A percentile compares a stretch with the other conserved stretches of the same genome.
Conservation (phyloP, 108 stramenopile species). For the Pseudonitzschia multiseries region DNA sequence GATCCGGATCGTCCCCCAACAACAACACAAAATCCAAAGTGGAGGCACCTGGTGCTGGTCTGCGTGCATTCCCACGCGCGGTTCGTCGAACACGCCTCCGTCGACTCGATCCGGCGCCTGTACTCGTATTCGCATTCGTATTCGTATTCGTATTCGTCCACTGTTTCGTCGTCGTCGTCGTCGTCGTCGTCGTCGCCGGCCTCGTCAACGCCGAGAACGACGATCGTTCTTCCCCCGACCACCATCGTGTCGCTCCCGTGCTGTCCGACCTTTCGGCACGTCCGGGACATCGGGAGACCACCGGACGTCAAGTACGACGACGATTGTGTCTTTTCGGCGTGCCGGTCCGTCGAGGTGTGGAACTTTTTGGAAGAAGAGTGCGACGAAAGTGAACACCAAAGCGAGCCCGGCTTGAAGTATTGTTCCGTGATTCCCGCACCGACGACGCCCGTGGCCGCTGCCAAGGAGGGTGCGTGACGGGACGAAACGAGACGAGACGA, state of each 20-base stretch:
- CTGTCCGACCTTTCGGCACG: conserved; percentile 44
- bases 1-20: background rate
- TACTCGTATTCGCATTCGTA: too few species aligned
- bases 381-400: background rate
- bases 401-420: background rate
- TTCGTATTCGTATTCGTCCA: too few species aligned
- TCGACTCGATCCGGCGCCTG: conserved; percentile 25
- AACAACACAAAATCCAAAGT: background rate
- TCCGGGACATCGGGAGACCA: conserved; percentile 39
- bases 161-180: too few species aligned
- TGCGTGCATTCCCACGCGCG: conserved; percentile 63
- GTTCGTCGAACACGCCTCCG: conserved; percentile 23
- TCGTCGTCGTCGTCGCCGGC: too few species aligned
- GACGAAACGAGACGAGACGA: background rate
- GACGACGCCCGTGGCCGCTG: too few species aligned
- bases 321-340: conserved; percentile 52
- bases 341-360: conserved; percentile 51
- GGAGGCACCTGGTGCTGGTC: conserved; percentile 40
- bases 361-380: conserved; percentile 25
- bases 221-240: conserved; percentile 27
- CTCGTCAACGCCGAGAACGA: background rate
- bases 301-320: conserved; percentile 51
- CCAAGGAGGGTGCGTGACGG: background rate
- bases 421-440: background rate
- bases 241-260: conserved; percentile 50